Base-by-base conservation (phyloP, 306 rosid species). In the Fagus crenata region DNA sequence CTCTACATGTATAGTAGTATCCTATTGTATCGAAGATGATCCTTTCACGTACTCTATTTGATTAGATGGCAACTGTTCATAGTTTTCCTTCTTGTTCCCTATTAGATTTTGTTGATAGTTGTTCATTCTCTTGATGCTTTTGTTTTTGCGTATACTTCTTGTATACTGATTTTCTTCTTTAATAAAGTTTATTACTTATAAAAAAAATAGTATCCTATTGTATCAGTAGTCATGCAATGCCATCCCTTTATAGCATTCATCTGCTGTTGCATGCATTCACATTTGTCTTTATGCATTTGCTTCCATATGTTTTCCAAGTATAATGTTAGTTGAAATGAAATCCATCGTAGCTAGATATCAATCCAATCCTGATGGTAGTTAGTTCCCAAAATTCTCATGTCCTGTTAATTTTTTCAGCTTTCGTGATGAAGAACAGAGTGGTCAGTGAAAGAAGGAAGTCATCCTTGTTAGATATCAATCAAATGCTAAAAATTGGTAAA, bases 331-430 rank as follows among this genome's bases (percentile, higher is more conserved):
- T 5, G 64, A 13, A 56, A 56, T 3, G 22, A 3, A 56, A 28
- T 18, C 22, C 13, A 56, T 56, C 64, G 7, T 56, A 5, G 63
- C 22, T 56, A 56, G 63, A 18, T 28, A 28, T 56, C 33, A 56
- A 56, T 3, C 64, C 63, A 18, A 18, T 56, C 35, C 64, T 56
- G 14, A 49, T 67, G 7, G 4, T 54, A 59, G 17, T 73, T 77
- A 28, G 36, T 36, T 15, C 43, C 71, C 55, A 35, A 33, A 40
- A 39, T 51, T 79, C 74, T 55, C 72, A 82, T 77, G 28, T 67
- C 6, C 72, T 55, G 42, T 77, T 67, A 56, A 56, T n/a, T 64
- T 42, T 77, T 82, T 81, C 81, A 76, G 85, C 74, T 77, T 72
- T 54, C 63, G n/a, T 46, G 77, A 74, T 42, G 81, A 72, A 72